Percentiles rank a stretch among this genome's conserved stretches.
Evolutionary conservation across 257 asterid genomes (phyloP).

Genomic region (Perilla frutescens): DNA sequence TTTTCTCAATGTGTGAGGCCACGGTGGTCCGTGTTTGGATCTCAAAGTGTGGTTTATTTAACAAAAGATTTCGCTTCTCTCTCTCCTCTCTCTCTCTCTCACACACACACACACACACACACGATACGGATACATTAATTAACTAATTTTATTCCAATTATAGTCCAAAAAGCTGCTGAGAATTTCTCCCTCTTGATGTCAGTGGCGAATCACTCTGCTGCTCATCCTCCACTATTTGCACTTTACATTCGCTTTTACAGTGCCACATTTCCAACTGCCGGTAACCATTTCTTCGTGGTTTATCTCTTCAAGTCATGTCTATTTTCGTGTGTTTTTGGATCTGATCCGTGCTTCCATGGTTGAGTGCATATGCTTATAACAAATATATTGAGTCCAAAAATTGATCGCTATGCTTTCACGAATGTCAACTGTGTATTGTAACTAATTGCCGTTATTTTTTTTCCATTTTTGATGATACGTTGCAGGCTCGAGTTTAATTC

Average conservation of each 20-base stretch:
- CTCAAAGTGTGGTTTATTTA: too few relatives aligned
- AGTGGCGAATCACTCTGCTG: constrained; percentile 43
- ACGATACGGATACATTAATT: neutral
- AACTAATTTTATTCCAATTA: constrained; percentile 11
- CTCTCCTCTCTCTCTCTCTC: neutral
- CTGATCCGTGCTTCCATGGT: constrained; percentile 42
- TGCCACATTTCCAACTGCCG: constrained; percentile 5
- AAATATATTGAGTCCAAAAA: neutral
- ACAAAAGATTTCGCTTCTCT: too few relatives aligned
- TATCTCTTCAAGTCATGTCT: neutral
- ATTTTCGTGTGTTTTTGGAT: constrained; percentile 39
- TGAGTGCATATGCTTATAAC: neutral
- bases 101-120: neutral
- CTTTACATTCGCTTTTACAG: neutral
- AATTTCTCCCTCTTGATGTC: constrained; percentile 20
- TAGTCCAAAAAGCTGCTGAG: constrained; percentile 32
- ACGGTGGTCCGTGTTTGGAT: too few relatives aligned
- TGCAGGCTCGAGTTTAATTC: constrained; percentile 43
- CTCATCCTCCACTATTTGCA: constrained; percentile 12
- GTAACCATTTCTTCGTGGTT: constrained; percentile 17
- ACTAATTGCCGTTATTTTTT: neutral
- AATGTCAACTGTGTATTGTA: neutral
- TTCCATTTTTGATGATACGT: neutral
- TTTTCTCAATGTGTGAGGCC: too few relatives aligned
- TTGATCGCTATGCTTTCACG: neutral